Evolutionary conservation across 73 alveolate genomes (phyloP).

Genomic region (Symbiodinium pilosum): DNA sequence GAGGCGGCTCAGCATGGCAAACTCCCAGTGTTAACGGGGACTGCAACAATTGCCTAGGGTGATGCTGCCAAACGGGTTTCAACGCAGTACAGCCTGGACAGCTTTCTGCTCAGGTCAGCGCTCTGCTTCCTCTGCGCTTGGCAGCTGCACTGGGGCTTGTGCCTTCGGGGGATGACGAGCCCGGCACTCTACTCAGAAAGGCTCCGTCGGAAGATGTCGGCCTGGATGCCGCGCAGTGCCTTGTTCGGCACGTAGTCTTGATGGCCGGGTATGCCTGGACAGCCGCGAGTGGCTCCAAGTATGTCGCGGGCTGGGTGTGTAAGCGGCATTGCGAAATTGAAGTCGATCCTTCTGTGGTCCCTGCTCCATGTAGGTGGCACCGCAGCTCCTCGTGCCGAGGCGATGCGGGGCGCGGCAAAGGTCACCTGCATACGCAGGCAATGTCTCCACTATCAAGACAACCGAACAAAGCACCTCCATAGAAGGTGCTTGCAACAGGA

Average conservation of each 20-base stretch:
- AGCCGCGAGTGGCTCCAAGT: background rate
- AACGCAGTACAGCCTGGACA: background rate
- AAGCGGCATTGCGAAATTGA: no score
- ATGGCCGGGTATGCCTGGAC: background rate
- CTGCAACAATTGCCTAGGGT: background rate
- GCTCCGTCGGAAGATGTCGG: background rate
- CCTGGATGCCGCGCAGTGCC: background rate
- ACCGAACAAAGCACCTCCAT: background rate
- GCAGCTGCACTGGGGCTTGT: no score
- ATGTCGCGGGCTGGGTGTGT: background rate
- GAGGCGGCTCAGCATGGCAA: background rate
- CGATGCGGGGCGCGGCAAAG: background rate
- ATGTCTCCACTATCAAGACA: no score
- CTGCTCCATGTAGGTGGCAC: background rate
- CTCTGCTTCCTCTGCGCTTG: conserved; percentile 16
- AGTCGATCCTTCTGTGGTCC: background rate
- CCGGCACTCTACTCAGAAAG: no score
- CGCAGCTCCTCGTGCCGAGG: background rate
- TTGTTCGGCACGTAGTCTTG: background rate
- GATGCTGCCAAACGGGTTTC: background rate
- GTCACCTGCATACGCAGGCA: background rate
- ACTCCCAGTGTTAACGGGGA: background rate
- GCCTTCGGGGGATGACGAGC: no score
- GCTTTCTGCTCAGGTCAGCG: background rate
- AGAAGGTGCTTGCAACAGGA: no score